Conservation (phyloP, 352 stramenopile genomes). For the Salisapilia sapeloensis region DNA sequence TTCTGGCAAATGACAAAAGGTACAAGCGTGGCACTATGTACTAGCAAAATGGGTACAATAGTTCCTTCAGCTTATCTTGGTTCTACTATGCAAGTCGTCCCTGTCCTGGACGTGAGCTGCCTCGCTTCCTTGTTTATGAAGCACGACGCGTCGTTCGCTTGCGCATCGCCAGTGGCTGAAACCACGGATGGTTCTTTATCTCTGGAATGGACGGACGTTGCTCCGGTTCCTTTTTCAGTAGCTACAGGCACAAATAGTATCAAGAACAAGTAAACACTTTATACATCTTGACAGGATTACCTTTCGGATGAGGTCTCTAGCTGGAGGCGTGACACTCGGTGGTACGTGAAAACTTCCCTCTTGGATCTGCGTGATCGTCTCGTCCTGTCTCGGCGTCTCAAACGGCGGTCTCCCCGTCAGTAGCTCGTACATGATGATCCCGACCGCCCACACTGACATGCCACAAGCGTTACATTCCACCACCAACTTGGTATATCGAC, state of each 20-base stretch:
- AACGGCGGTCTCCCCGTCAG: constrained; percentile 95
- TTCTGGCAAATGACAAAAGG: too few relatives aligned
- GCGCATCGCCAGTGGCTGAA: constrained; percentile 30
- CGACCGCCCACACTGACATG: constrained; percentile 98
- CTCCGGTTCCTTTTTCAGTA: constrained; percentile 51
- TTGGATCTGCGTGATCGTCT: constrained; percentile 93
- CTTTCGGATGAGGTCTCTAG: constrained; percentile 52
- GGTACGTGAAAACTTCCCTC: constrained; percentile 53
- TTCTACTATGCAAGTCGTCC: too few relatives aligned
- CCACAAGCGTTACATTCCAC: too few relatives aligned
- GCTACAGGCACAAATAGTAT: constrained; percentile 11
- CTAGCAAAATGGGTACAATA: too few relatives aligned
- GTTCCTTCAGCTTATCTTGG: too few relatives aligned
- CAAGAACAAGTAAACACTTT: neutral
- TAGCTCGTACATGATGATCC: constrained; percentile 98
- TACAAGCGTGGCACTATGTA: too few relatives aligned
- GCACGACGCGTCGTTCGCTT: constrained; percentile 19
- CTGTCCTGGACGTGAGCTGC: too few relatives aligned
- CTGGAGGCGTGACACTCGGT: constrained; percentile 43
- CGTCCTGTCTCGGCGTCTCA: constrained; percentile 86
- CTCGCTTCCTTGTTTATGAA: too few relatives aligned
- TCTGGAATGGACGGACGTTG: constrained; percentile 38
- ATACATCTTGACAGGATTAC: too few relatives aligned
- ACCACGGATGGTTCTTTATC: constrained; percentile 68
- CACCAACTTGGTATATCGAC: too few relatives aligned